phyloP scores from a whole-genome alignment of 768 basidiomycete genomes.

The Clavulina sp. region DNA sequence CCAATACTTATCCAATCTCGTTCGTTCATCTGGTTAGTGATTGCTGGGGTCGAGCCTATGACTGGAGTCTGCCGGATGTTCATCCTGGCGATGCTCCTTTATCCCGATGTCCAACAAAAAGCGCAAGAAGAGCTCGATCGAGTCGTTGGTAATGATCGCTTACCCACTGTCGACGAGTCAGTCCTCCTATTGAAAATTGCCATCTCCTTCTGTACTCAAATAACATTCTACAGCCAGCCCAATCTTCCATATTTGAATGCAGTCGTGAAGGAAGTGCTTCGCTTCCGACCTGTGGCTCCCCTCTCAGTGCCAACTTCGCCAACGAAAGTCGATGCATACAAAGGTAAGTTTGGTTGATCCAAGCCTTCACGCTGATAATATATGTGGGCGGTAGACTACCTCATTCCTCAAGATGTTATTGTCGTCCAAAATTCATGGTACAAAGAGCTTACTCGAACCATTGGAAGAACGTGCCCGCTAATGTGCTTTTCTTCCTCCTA shows the following conservation, averaged over 20 bases:
- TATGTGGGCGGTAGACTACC: not conserved
- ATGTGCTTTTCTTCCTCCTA: not conserved
- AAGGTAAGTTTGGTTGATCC: not conserved
- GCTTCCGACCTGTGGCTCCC: constrained; percentile 9
- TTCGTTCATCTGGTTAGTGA: too few species aligned
- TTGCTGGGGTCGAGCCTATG: too few species aligned
- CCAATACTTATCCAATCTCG: too few species aligned
- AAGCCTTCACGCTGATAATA: not conserved
- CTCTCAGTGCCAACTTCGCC: not conserved
- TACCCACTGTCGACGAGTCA: constrained; percentile 15
- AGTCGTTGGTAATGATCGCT: constrained; percentile 16
- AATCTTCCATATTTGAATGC: constrained; percentile 11
- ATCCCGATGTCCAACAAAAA: constrained; percentile 22
- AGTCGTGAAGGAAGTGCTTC: constrained; percentile 11
- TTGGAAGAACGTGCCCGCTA: not conserved
- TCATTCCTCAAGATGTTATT: not conserved
- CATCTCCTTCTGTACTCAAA: not conserved
- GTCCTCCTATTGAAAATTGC: not conserved
- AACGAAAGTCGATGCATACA: not conserved
- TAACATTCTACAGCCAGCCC: constrained; percentile 1
- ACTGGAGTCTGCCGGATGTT: too few species aligned
- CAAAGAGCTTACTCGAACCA: not conserved
- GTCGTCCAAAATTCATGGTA: not conserved
- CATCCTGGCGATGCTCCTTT: constrained; percentile 20
- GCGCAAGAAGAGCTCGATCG: constrained; percentile 24